Conservation (phyloP, 305 asterid genomes). For the Lippia alba region DNA sequence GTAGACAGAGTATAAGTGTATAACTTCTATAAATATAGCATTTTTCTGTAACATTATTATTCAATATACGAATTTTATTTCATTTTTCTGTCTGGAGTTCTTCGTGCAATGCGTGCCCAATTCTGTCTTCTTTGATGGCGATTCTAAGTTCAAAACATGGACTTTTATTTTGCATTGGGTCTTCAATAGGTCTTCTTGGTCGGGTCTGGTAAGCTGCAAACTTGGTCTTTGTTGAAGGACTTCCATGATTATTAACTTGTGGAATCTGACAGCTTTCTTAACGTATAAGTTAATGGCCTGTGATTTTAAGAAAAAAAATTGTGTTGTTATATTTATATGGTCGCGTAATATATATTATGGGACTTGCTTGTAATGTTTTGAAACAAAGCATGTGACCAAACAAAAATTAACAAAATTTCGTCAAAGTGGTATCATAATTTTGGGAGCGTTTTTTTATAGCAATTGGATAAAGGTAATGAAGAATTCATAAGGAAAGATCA, state of each 20-base stretch:
- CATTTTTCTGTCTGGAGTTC: too few species aligned
- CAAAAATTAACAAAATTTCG: too few species aligned
- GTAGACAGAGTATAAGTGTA: not conserved
- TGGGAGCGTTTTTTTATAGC: too few species aligned
- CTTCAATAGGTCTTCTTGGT: conserved; percentile 30
- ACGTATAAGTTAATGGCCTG: not conserved
- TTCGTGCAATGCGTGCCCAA: not conserved
- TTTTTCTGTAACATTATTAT: not conserved
- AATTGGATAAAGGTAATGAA: too few species aligned
- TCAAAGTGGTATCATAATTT: too few species aligned
- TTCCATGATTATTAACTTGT: not conserved
- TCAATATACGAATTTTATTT: not conserved
- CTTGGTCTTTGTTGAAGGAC: conserved; percentile 13
- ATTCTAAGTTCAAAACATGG: conserved; percentile 4
- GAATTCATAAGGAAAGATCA: too few species aligned
- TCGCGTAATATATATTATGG: too few species aligned
- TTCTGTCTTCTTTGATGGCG: too few species aligned
- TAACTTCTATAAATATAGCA: not conserved
- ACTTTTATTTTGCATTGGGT: conserved; percentile 7
- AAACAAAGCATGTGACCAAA: too few species aligned
- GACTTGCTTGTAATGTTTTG: too few species aligned
- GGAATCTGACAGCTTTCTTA: not conserved
- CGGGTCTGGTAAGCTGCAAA: conserved; percentile 34
- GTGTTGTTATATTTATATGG: too few species aligned
- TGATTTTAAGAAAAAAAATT: too few species aligned